These are phyloP conservation scores for Boletus tomentosulus DNA, from an alignment of 768 basidiomycete genomes.

Conservation along the genomic window DNA sequence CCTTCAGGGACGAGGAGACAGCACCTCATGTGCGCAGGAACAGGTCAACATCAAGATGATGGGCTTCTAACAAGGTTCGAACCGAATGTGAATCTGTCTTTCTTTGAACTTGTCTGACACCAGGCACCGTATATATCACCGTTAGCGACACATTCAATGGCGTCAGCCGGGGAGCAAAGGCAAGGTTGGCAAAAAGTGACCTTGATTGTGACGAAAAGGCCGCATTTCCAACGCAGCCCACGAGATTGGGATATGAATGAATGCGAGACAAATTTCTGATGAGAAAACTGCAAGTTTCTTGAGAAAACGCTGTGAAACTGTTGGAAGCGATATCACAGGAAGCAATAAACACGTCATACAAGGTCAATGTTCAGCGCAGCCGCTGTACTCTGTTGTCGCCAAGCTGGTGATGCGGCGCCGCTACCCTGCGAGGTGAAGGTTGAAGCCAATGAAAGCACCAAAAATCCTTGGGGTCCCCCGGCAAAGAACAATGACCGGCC, in stretches of 20 bases:
- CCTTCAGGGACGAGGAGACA: constrained; percentile 6
- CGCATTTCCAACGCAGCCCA: background rate
- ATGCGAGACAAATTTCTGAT: background rate
- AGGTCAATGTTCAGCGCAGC: background rate
- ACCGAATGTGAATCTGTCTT: background rate
- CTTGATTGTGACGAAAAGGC: background rate
- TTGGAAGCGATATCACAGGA: background rate
- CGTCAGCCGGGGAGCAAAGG: background rate
- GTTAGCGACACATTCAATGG: background rate
- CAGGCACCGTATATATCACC: background rate
- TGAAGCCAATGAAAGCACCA: background rate
- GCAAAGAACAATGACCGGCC: background rate
- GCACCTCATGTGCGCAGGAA: background rate
- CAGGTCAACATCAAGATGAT: background rate
- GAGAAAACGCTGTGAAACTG: background rate
- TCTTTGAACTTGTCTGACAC: background rate
- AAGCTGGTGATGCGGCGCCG: background rate
- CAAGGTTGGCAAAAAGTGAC: background rate
- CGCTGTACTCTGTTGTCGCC: background rate
- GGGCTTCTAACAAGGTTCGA: background rate
- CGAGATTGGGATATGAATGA: background rate
- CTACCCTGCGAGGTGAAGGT: background rate
- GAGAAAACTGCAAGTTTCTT: background rate
- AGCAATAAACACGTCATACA: background rate
- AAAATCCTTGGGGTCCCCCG: background rate